These are phyloP conservation scores for Iberis pinnata DNA, from an alignment of 345 rosid species.

Conservation along the genomic window DNA sequence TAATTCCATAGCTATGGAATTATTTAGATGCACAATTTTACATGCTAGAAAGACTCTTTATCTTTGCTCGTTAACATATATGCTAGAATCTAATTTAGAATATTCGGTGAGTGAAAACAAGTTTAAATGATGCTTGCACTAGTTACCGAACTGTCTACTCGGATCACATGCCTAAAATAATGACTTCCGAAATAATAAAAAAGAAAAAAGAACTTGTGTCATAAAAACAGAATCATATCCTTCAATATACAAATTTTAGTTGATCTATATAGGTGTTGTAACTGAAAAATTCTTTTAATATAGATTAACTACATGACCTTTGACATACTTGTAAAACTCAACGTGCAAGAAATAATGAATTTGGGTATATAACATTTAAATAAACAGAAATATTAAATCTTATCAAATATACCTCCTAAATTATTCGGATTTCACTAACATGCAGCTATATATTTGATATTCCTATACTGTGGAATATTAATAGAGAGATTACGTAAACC, in stretches of 20 bases:
- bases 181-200: too few relatives aligned
- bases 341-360: not conserved
- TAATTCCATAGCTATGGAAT: too few relatives aligned
- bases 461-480: too few relatives aligned
- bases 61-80: too few relatives aligned
- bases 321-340: not conserved
- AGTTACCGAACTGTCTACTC: conserved; percentile 14
- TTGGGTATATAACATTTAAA: not conserved
- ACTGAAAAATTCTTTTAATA: too few relatives aligned
- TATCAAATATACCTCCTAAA: not conserved
- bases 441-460: conserved; percentile 1
- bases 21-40: too few relatives aligned
- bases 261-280: too few relatives aligned
- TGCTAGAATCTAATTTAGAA: not conserved
- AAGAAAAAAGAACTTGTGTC: too few relatives aligned
- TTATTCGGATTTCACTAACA: not conserved
- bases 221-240: too few relatives aligned
- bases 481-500: conserved; percentile 2
- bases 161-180: conserved; percentile 17
- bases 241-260: too few relatives aligned
- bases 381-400: not conserved
- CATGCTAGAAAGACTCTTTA: too few relatives aligned
- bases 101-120: conserved; percentile 1
- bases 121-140: conserved; percentile 9
- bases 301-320: too few relatives aligned